Evolutionary conservation across 75 land plant species (phyloP).

Genomic region (Selaginella tamariscina): DNA sequence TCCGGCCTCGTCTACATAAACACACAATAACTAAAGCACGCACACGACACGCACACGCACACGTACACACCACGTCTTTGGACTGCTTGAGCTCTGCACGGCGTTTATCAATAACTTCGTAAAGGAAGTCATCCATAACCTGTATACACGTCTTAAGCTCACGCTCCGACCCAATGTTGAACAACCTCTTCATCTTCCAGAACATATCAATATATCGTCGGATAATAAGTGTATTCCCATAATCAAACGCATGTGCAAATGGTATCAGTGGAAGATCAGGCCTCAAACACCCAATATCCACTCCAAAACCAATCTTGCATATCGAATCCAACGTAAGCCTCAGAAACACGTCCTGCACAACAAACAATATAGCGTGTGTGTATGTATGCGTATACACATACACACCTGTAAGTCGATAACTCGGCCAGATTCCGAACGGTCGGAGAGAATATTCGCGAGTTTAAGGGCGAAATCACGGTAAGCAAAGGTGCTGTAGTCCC

Average conservation of each 20-base stretch:
- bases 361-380: neutral
- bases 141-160: slow-evolving; percentile 24
- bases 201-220: slow-evolving; percentile 33
- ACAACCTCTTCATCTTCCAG: slow-evolving; percentile 41
- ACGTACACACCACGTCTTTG: slow-evolving; percentile 11
- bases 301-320: slow-evolving; percentile 51
- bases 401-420: slow-evolving; percentile 39
- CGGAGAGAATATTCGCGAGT: slow-evolving; percentile 27
- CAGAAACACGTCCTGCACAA: slow-evolving; percentile 45
- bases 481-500: slow-evolving; percentile 46
- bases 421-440: slow-evolving; percentile 1
- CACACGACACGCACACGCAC: neutral
- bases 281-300: slow-evolving; percentile 30
- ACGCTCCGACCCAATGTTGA: slow-evolving; percentile 51
- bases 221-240: slow-evolving; percentile 17
- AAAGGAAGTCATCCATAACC: slow-evolving; percentile 41
- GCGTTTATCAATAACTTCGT: slow-evolving; percentile 29
- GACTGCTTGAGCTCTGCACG: slow-evolving; percentile 17
- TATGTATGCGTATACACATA: neutral
- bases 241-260: slow-evolving; percentile 26
- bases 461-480: slow-evolving; percentile 35
- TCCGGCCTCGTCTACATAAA: slow-evolving; percentile 25
- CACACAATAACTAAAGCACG: neutral
- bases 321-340: slow-evolving; percentile 42
- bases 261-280: slow-evolving; percentile 25